These are phyloP conservation scores for Ascochyta koolunga DNA, from an alignment of 2,329 filamentous ascomycete species.

Conservation along the genomic window DNA sequence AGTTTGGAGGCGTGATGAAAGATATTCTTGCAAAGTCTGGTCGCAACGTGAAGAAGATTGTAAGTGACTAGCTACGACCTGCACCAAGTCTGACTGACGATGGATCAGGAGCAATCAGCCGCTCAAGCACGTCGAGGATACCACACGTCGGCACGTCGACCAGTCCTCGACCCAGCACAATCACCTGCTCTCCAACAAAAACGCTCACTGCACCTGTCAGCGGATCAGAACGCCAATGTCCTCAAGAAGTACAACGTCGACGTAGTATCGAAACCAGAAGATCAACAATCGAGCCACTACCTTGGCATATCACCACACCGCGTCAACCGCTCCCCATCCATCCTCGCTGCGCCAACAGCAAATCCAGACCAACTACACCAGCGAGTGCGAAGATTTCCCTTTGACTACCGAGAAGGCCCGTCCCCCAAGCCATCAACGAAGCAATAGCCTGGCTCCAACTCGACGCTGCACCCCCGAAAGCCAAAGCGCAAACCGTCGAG, in stretches of 20 bases:
- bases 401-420: slow-evolving; percentile 61
- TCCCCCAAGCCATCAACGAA: slow-evolving; percentile 48
- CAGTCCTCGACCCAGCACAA: slow-evolving; percentile 8
- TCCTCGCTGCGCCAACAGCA: slow-evolving; percentile 64
- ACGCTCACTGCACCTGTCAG: slow-evolving; percentile 62
- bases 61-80: slow-evolving; percentile 20
- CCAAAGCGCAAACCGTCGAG: slow-evolving; percentile 53
- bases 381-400: slow-evolving; percentile 63
- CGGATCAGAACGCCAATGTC: slow-evolving; percentile 61
- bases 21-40: slow-evolving; percentile 58
- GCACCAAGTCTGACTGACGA: background rate
- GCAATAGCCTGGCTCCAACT: slow-evolving; percentile 62
- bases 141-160: slow-evolving; percentile 44
- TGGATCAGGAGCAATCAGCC: slow-evolving; percentile 39
- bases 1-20: slow-evolving; percentile 73
- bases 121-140: slow-evolving; percentile 54
- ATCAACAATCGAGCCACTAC: slow-evolving; percentile 51
- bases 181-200: slow-evolving; percentile 43
- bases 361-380: slow-evolving; percentile 51
- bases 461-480: slow-evolving; percentile 51
- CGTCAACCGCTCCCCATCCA: slow-evolving; percentile 64
- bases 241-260: slow-evolving; percentile 60
- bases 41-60: slow-evolving; percentile 49
- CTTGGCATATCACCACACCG: slow-evolving; percentile 72
- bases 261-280: slow-evolving; percentile 48